These are phyloP conservation scores for Oryza brachyantha DNA, from an alignment of 176 grass and related monocot genomes.

Conservation along the genomic window DNA sequence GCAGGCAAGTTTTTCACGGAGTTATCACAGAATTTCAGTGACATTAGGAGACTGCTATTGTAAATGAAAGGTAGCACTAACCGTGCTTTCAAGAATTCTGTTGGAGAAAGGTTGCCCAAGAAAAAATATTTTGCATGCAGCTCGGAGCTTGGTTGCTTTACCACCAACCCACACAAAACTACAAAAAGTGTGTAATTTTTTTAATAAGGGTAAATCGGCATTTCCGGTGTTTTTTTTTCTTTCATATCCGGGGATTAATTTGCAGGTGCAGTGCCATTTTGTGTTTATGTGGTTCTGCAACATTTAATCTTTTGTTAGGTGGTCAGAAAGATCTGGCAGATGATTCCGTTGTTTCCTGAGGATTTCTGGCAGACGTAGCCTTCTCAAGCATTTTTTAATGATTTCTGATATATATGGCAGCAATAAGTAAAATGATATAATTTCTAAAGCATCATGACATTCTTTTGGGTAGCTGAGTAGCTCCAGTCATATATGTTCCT, in stretches of 20 bases:
- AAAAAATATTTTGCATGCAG: constrained; percentile 22
- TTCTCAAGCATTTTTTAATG: neutral
- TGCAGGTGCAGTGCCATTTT: constrained; percentile 6
- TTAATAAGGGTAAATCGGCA: constrained; percentile 36
- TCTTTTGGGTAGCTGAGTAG: neutral
- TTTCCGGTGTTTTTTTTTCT: neutral
- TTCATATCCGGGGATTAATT: neutral
- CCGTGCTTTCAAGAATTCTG: constrained; percentile 35
- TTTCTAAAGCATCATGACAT: neutral
- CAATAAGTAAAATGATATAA: constrained; percentile 16
- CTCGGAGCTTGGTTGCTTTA: constrained; percentile 17
- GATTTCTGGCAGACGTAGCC: constrained; percentile 8
- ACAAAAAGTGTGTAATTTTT: constrained; percentile 41
- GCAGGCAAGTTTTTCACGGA: constrained; percentile 78
- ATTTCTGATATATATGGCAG: constrained; percentile 1
- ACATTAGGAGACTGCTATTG: constrained; percentile 76
- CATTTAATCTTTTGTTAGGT: neutral
- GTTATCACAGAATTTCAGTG: constrained; percentile 71
- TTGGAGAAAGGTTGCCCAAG: constrained; percentile 11
- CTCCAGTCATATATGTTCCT: neutral
- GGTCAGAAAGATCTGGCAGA: neutral
- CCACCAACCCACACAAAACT: constrained; percentile 22
- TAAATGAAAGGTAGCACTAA: constrained; percentile 45
- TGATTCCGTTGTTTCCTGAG: constrained; percentile 3
- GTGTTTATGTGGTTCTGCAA: constrained; percentile 12